Percentiles rank a stretch among this genome's conserved stretches.
Conservation (phyloP, 2,329 filamentous ascomycete species). For the Fusarium mangiferae region DNA sequence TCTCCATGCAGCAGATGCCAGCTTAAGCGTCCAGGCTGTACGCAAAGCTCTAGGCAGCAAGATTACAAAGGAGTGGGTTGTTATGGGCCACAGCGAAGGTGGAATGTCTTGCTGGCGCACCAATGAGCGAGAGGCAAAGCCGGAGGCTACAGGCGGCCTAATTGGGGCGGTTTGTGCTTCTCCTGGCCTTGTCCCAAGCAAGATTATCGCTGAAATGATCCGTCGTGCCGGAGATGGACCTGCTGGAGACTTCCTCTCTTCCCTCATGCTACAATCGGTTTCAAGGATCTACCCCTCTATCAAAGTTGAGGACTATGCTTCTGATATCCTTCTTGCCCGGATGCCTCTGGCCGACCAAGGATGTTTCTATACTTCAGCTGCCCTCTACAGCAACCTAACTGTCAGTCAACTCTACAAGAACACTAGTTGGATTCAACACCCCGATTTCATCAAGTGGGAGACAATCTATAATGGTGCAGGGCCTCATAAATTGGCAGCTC, state of each 20-base stretch:
- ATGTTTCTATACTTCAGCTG: neutral
- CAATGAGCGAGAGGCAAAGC: slow-evolving; percentile 34
- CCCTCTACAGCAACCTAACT: neutral
- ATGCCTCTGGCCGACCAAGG: neutral
- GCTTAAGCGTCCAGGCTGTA: slow-evolving; percentile 24
- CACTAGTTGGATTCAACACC: neutral
- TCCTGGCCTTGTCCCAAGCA: neutral
- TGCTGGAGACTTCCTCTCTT: neutral
- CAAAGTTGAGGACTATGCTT: slow-evolving; percentile 4
- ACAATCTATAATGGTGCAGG: slow-evolving; percentile 23
- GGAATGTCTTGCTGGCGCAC: slow-evolving; percentile 42
- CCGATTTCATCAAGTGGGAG: neutral
- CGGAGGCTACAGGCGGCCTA: neutral
- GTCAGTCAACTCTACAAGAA: slow-evolving; percentile 2
- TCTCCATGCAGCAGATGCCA: slow-evolving; percentile 35
- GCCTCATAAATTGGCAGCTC: slow-evolving; percentile 30
- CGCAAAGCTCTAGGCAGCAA: slow-evolving; percentile 15
- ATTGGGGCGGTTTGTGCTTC: neutral
- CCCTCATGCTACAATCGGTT: slow-evolving; percentile 1
- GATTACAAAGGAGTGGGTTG: slow-evolving; percentile 36
- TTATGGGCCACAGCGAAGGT: slow-evolving; percentile 39
- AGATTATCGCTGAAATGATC: neutral
- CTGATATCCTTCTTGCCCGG: neutral
- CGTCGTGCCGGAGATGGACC: neutral
- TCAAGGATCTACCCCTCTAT: neutral